Percentiles rank a stretch among this genome's conserved stretches.
Evolutionary conservation across 2,329 filamentous ascomycete species (phyloP).

Genomic region (Graphilbum ipis-grandicollis): DNA sequence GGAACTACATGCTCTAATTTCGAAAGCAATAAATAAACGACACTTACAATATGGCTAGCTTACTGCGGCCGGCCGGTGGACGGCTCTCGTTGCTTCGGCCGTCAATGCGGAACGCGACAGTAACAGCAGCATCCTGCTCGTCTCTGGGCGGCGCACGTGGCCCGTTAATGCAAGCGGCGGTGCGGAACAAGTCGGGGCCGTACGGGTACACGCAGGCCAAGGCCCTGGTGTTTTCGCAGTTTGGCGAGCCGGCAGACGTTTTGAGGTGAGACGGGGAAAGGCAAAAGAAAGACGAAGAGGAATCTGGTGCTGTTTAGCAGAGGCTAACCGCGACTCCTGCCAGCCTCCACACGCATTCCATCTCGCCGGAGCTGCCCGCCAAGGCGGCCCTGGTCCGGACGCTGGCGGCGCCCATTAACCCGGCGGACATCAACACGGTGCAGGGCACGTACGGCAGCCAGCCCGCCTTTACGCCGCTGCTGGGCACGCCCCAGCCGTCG

Average conservation of each 20-base stretch:
- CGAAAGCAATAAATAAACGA: too few relatives aligned
- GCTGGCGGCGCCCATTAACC: conserved; percentile 85
- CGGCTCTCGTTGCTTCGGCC: background rate
- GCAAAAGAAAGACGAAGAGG: too few relatives aligned
- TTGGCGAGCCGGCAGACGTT: conserved; percentile 60
- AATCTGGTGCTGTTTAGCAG: too few relatives aligned
- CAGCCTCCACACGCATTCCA: conserved; percentile 57
- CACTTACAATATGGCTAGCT: too few relatives aligned
- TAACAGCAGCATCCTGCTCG: too few relatives aligned
- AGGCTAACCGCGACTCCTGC: too few relatives aligned
- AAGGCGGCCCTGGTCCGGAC: conserved; percentile 60
- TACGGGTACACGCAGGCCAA: conserved; percentile 78
- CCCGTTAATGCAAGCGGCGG: conserved; percentile 1
- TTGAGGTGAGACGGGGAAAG: conserved; percentile 27
- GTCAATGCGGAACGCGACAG: background rate
- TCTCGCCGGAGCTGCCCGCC: conserved; percentile 53
- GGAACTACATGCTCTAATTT: too few relatives aligned
- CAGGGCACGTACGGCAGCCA: conserved; percentile 90
- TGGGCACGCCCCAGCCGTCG: conserved; percentile 61
- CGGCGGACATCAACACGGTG: conserved; percentile 93
- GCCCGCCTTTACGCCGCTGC: conserved; percentile 52
- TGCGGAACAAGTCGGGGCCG: conserved; percentile 36
- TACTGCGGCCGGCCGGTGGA: background rate
- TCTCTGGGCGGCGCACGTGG: background rate
- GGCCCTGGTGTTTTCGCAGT: conserved; percentile 57